phyloP scores from a whole-genome alignment of 306 rosid genomes.

The Gynostemma pentaphyllum region DNA sequence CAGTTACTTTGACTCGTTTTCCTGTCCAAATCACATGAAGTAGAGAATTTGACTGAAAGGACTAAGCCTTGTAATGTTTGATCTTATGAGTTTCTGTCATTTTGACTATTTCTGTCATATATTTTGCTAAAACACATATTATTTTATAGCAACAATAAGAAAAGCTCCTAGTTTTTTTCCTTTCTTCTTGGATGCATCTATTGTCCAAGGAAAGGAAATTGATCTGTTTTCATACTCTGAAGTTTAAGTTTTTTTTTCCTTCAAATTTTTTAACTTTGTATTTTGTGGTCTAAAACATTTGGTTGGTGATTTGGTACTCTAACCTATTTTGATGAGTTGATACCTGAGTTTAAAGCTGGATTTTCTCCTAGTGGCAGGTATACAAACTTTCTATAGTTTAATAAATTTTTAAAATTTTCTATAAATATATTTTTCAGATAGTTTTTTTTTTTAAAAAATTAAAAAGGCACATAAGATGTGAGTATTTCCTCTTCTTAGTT shows the following conservation, averaged over 20 bases:
- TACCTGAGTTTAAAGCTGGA: too few relatives aligned
- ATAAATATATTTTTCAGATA: too few relatives aligned
- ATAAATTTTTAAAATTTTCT: too few relatives aligned
- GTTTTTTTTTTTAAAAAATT: too few relatives aligned
- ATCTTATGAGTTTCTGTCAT: constrained; percentile 51
- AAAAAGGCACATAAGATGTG: too few relatives aligned
- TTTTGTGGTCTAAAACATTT: too few relatives aligned
- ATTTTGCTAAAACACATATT: constrained; percentile 31
- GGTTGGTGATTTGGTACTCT: too few relatives aligned
- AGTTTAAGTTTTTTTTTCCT: constrained; percentile 15
- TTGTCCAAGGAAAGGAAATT: constrained; percentile 29
- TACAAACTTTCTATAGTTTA: too few relatives aligned
- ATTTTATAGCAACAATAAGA: constrained; percentile 28
- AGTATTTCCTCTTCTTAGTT: too few relatives aligned
- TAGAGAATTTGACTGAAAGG: constrained; percentile 68
- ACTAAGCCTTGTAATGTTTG: constrained; percentile 38
- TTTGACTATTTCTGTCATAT: constrained; percentile 27
- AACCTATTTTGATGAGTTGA: too few relatives aligned
- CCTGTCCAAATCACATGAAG: constrained; percentile 62
- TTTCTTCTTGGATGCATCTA: constrained; percentile 37
- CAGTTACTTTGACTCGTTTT: constrained; percentile 30
- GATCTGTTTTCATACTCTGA: constrained; percentile 5
- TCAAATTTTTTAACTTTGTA: too few relatives aligned
- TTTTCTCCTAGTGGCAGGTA: too few relatives aligned
- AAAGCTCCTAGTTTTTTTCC: constrained; percentile 38